phyloP scores from a whole-genome alignment of 306 rosid species.

The Sesbania bispinosa region DNA sequence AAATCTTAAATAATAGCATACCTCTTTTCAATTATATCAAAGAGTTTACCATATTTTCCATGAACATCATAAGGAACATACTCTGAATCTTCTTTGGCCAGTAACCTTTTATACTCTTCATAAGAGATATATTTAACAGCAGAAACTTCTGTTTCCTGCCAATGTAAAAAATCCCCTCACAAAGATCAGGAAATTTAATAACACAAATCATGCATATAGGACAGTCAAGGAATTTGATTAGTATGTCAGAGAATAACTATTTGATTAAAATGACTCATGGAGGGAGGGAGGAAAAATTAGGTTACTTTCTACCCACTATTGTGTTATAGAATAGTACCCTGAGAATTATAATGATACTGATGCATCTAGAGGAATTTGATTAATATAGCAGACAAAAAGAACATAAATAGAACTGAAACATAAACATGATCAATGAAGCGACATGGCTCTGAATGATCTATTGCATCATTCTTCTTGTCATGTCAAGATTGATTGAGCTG shows the following conservation, averaged over 20 bases:
- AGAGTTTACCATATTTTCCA: slow-evolving; percentile 76
- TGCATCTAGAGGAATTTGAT: slow-evolving; percentile 1
- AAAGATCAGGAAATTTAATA: slow-evolving; percentile 6
- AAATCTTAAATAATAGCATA: slow-evolving; percentile 27
- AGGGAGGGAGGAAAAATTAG: background rate
- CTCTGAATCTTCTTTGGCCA: slow-evolving; percentile 65
- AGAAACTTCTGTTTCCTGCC: slow-evolving; percentile 88
- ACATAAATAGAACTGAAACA: background rate
- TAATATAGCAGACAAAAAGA: background rate
- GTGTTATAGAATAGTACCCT: slow-evolving; percentile 9
- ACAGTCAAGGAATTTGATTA: slow-evolving; percentile 9
- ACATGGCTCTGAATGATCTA: background rate
- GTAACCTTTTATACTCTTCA: slow-evolving; percentile 60
- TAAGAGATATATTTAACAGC: slow-evolving; percentile 83
- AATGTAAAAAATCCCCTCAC: slow-evolving; percentile 14
- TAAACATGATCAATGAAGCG: background rate
- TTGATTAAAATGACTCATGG: background rate
- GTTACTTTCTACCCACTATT: background rate
- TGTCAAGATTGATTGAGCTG: background rate
- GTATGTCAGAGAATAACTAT: background rate
- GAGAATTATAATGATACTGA: background rate
- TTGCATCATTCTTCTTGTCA: background rate
- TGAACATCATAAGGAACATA: slow-evolving; percentile 74
- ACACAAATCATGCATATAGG: slow-evolving; percentile 2
- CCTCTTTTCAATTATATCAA: slow-evolving; percentile 74